These are phyloP conservation scores for Nakazawaea ishiwadae DNA, from an alignment of 805 yeast genomes.

Conservation along the genomic window DNA sequence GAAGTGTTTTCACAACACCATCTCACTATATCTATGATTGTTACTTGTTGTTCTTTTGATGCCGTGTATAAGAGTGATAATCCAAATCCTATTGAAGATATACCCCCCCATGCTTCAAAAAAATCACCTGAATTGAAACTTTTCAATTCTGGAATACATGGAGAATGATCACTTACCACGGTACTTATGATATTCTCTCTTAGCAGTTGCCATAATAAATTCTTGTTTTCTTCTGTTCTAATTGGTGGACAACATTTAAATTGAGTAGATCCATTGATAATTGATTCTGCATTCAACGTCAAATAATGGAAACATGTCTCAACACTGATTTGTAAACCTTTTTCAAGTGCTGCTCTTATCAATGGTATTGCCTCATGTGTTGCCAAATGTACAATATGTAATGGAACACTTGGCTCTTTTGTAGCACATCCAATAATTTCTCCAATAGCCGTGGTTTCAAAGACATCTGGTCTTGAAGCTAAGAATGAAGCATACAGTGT, in stretches of 20 bases:
- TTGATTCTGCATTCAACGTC: constrained; percentile 70
- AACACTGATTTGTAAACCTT: constrained; percentile 64
- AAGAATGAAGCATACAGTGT: constrained; percentile 66
- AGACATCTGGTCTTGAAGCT: constrained; percentile 83
- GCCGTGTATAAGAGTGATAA: constrained; percentile 78
- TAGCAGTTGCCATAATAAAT: constrained; percentile 75
- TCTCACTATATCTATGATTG: constrained; percentile 56
- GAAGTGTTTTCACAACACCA: constrained; percentile 90
- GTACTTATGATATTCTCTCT: constrained; percentile 62
- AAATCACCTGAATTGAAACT: constrained; percentile 81
- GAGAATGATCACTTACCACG: constrained; percentile 94
- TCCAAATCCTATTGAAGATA: constrained; percentile 89
- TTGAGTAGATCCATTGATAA: constrained; percentile 73
- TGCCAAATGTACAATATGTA: constrained; percentile 90
- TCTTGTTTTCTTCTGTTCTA: constrained; percentile 66
- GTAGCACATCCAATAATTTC: constrained; percentile 63
- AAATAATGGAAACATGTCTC: constrained; percentile 95
- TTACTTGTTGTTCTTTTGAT: constrained; percentile 46
- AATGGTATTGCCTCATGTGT: constrained; percentile 79
- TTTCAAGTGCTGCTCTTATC: constrained; percentile 55
- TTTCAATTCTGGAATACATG: constrained; percentile 90
- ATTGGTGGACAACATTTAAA: constrained; percentile 97
- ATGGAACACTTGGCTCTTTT: constrained; percentile 52
- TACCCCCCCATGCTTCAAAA: constrained; percentile 95
- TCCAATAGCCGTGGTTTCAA: constrained; percentile 80